These are phyloP conservation scores for Mycena chlorophos DNA, from an alignment of 768 basidiomycete species.

Conservation along the genomic window DNA sequence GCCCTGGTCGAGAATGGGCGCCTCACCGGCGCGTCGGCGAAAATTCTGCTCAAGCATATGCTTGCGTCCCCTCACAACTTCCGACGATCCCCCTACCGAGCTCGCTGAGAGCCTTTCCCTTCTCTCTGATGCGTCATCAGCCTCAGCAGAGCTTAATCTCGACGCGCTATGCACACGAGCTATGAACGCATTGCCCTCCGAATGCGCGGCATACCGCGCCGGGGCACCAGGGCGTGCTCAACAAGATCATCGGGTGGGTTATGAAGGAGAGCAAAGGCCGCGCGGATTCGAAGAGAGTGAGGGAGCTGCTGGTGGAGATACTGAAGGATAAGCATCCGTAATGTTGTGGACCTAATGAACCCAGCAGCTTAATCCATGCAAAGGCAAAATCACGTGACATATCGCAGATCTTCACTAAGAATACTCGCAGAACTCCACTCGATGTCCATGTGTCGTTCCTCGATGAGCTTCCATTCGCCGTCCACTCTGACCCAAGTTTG, in stretches of 20 bases:
- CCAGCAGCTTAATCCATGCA: no score
- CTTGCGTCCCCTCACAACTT: slow-evolving; percentile 49
- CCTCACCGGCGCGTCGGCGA: slow-evolving; percentile 80
- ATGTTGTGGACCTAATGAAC: no score
- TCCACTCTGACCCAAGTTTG: no score
- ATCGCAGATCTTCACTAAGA: no score
- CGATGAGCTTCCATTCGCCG: no score
- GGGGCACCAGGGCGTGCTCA: slow-evolving; percentile 83
- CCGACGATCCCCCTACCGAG: slow-evolving; percentile 46
- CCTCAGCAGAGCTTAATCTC: slow-evolving; percentile 42
- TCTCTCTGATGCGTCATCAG: slow-evolving; percentile 24
- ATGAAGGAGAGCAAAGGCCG: slow-evolving; percentile 81
- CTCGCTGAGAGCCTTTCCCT: slow-evolving; percentile 32
- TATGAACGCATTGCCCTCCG: slow-evolving; percentile 63
- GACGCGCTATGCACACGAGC: slow-evolving; percentile 60
- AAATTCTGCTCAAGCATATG: slow-evolving; percentile 71
- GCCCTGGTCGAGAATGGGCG: no score
- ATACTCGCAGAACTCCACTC: no score
- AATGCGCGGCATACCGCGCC: slow-evolving; percentile 60
- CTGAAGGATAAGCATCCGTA: no score
- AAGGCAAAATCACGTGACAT: no score
- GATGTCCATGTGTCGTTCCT: no score
- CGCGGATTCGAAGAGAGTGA: slow-evolving; percentile 69
- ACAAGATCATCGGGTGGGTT: slow-evolving; percentile 80
- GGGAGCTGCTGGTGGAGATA: slow-evolving; percentile 40